phyloP scores from a whole-genome alignment of 225 moss, liverwort and hornwort species.

The Pseudisothecium myosuroides region DNA sequence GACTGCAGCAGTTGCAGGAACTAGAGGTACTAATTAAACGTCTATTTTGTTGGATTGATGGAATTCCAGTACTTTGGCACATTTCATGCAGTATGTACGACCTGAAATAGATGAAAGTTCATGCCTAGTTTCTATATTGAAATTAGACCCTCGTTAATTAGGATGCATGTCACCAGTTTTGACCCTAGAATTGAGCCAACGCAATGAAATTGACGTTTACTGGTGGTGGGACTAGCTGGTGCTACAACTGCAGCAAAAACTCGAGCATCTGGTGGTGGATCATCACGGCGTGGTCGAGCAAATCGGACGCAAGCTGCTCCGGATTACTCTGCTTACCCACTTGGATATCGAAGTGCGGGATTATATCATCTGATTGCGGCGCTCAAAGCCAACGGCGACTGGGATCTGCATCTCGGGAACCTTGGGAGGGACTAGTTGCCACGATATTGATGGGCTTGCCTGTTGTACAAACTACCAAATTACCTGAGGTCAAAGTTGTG shows the following conservation, averaged over 20 bases:
- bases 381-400: rapidly evolving
- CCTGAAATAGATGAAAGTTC: background rate
- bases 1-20: too few relatives aligned
- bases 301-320: background rate
- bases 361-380: background rate
- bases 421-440: background rate
- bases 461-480: background rate
- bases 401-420: background rate
- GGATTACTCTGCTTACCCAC: background rate
- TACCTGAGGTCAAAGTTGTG: background rate
- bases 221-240: background rate
- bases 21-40: background rate
- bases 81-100: too few relatives aligned
- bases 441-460: background rate
- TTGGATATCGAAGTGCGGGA: background rate
- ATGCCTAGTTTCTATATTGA: background rate
- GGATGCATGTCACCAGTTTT: background rate
- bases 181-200: too few relatives aligned
- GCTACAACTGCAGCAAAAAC: background rate
- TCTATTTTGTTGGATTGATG: too few relatives aligned
- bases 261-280: too few relatives aligned
- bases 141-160: background rate
- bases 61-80: too few relatives aligned
- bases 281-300: background rate
- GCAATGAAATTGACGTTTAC: background rate